phyloP scores from a whole-genome alignment of 2,329 filamentous ascomycete species.

The Venturia nashicola region DNA sequence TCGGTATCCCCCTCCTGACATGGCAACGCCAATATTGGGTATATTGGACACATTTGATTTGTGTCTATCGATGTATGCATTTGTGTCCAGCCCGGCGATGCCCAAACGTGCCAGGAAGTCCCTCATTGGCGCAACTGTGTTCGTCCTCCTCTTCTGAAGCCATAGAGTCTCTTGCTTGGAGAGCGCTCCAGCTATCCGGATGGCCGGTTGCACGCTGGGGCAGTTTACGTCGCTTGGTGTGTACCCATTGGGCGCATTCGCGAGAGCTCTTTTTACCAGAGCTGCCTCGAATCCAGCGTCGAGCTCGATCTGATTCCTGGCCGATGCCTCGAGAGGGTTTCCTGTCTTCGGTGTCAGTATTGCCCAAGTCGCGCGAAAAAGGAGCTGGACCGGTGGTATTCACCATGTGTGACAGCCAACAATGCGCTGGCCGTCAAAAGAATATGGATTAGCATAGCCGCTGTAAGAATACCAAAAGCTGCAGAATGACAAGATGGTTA shows the following conservation, averaged over 20 bases:
- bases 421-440: not conserved
- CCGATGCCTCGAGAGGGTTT: not conserved
- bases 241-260: constrained; percentile 36
- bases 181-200: constrained; percentile 51
- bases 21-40: constrained; percentile 62
- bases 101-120: constrained; percentile 58
- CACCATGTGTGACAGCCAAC: not conserved
- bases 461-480: not conserved
- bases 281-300: not conserved
- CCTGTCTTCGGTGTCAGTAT: not conserved
- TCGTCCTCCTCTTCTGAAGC: constrained; percentile 58
- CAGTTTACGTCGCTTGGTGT: constrained; percentile 57
- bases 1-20: constrained; percentile 76
- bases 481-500: not conserved
- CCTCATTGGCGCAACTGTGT: constrained; percentile 63
- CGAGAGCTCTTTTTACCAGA: not conserved
- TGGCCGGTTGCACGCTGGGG: constrained; percentile 53
- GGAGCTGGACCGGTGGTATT: not conserved
- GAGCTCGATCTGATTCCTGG: not conserved
- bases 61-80: constrained; percentile 53
- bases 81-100: constrained; percentile 69
- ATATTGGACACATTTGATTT: constrained; percentile 42
- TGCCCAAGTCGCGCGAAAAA: not conserved
- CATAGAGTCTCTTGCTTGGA: constrained; percentile 62
- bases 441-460: not conserved